Evolutionary conservation across 345 rosid genomes (phyloP), one percentile per base, ranked within the genome.

Genomic region (Euphorbia tirucalli): DNA sequence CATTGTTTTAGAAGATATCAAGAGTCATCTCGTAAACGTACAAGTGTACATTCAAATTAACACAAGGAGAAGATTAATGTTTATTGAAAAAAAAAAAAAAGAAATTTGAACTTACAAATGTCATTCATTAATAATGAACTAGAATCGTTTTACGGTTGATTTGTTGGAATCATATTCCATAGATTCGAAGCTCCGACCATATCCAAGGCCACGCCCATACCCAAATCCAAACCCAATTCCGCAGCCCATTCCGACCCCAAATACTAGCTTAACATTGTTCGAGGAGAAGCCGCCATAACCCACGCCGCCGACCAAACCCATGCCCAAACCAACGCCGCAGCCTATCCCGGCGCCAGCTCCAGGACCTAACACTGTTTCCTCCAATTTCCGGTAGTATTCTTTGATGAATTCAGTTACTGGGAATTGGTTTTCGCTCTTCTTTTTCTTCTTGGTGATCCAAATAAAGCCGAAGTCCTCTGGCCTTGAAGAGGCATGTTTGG

Each of bases 151-250:
- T 55, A 4, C 50, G 46, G 15, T 28, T 60, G 67, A 39, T 43
- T 46, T 69, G 11, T 73, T 52, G 16, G 13, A 0, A 61, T 46
- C 24, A 52, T 66, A 52, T 25, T 48, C 27, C 13, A 77, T 21
- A 16, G 83, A 70, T 22, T 80, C 89, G 55, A 76, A 76, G 66
- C 81, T 78, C 43, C 41, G 44, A 16, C 88, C 92, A 72, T 82
- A 79, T 14, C 92, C 92, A 64, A 88, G 43, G 13, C 92, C 92
- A 65, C 78, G 75, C 37, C 92, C 92, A 25, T 72, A 84, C 13
- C 87, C 89, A 21, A 86, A 79, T 30, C 88, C 89, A 1, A 87
- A 25, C 7, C 92, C 92, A 15, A 83, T 25, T 7, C 89, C 89
- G 21, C 92, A 88, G 43, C 92, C 88, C 61, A 79, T 61, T 0